Percentiles rank a stretch among this genome's conserved stretches.
Evolutionary conservation across 2,329 filamentous ascomycete species (phyloP).

Genomic region (Sporothrix phasma): DNA sequence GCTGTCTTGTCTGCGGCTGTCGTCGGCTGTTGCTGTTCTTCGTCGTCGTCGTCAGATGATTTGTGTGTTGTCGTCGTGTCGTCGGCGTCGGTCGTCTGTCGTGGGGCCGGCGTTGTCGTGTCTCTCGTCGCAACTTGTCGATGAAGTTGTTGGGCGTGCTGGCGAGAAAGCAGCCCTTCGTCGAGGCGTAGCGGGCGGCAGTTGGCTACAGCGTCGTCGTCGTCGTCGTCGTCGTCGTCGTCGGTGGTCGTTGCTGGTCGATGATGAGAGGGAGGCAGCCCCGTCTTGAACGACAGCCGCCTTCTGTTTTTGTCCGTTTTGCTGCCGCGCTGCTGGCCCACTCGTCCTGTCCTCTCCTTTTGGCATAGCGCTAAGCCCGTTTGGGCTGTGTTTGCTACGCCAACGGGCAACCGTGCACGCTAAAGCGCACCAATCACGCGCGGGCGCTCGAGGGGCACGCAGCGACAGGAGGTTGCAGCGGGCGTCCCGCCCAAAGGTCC

Average conservation of each 20-base stretch:
- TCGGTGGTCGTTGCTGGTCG: conserved; percentile 11
- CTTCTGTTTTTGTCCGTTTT: conserved; percentile 2
- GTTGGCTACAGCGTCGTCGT: background rate
- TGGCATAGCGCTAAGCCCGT: conserved; percentile 19
- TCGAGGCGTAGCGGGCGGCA: background rate
- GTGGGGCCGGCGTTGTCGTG: background rate
- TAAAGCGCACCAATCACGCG: conserved; percentile 10
- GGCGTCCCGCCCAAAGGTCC: background rate
- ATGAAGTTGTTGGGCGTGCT: background rate
- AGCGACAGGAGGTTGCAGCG: background rate
- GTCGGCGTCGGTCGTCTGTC: background rate
- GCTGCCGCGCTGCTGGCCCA: background rate
- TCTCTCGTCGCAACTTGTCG: background rate
- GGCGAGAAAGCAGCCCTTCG: conserved; percentile 5
- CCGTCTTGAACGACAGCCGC: background rate
- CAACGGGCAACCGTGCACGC: conserved; percentile 22
- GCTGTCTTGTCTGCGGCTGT: background rate
- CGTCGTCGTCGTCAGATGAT: background rate
- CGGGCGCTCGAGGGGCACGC: background rate
- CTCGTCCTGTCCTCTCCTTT: conserved; percentile 17
- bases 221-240: conserved; percentile 1
- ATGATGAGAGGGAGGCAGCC: conserved; percentile 10
- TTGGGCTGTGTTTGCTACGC: conserved; percentile 18
- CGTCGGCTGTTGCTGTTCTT: background rate
- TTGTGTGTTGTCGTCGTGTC: background rate